Percentiles rank a stretch among this genome's conserved stretches.
phyloP scores from a whole-genome alignment of 2,329 filamentous ascomycete species.

The Cladophialophora yegresii region DNA sequence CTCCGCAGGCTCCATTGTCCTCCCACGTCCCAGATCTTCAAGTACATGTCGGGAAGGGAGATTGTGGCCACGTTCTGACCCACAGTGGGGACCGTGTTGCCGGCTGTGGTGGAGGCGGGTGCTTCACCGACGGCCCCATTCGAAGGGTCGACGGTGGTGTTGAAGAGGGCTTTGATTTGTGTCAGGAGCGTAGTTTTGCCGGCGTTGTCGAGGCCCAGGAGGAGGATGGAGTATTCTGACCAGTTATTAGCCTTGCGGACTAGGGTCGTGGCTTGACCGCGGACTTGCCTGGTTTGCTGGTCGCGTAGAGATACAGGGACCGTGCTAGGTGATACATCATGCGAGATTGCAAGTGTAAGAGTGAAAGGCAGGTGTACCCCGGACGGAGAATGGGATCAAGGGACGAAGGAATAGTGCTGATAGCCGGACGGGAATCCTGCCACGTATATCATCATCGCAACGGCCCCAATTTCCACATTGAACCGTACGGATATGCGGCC shows the following conservation, averaged over 20 bases:
- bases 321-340: conserved; percentile 94
- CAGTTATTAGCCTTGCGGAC: background rate
- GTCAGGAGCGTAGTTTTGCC: conserved; percentile 98
- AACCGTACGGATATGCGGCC: background rate
- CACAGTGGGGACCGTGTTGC: conserved; percentile 91
- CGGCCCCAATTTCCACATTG: background rate
- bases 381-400: background rate
- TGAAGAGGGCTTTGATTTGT: conserved; percentile 88
- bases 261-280: background rate
- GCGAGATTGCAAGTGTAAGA: background rate
- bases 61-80: conserved; percentile 96
- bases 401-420: conserved; percentile 15
- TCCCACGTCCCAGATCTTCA: conserved; percentile 98
- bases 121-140: conserved; percentile 43
- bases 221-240: conserved; percentile 93
- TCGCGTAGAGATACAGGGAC: conserved; percentile 90
- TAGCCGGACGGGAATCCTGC: conserved; percentile 17
- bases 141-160: conserved; percentile 48
- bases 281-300: conserved; percentile 83
- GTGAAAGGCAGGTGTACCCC: background rate
- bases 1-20: conserved; percentile 86
- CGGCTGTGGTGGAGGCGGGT: conserved; percentile 62
- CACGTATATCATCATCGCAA: conserved; percentile 29
- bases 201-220: conserved; percentile 95
- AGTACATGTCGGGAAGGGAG: conserved; percentile 87